Evolutionary conservation across 1,139 yeast genomes (phyloP).

Genomic region (Entelexis sorbosivorans): DNA sequence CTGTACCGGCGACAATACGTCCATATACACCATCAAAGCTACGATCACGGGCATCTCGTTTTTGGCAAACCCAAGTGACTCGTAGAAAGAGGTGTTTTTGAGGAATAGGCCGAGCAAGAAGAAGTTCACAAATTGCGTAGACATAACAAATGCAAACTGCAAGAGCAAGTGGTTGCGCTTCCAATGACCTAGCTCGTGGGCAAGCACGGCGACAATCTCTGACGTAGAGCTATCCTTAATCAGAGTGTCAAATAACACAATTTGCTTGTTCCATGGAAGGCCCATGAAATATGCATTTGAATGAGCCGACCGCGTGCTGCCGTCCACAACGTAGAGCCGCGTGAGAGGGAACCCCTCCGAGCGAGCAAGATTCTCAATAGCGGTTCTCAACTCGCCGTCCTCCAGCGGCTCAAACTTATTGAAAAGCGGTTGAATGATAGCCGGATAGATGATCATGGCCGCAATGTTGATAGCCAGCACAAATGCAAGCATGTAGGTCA

Average conservation of each 20-base stretch:
- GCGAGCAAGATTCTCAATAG: slow-evolving; percentile 69
- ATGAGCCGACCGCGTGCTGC: slow-evolving; percentile 89
- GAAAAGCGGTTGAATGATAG: slow-evolving; percentile 80
- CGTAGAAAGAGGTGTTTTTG: slow-evolving; percentile 63
- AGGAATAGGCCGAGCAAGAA: slow-evolving; percentile 68
- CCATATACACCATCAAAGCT: slow-evolving; percentile 60
- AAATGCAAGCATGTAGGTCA: slow-evolving; percentile 66
- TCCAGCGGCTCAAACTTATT: slow-evolving; percentile 83
- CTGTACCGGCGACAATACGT: slow-evolving; percentile 66
- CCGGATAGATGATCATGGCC: slow-evolving; percentile 52
- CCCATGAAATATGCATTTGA: slow-evolving; percentile 95
- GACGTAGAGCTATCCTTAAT: slow-evolving; percentile 63
- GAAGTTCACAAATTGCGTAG: slow-evolving; percentile 55
- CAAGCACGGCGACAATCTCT: slow-evolving; percentile 87
- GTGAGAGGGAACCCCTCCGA: slow-evolving; percentile 74
- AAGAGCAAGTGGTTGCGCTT: slow-evolving; percentile 52
- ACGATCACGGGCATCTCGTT: slow-evolving; percentile 55
- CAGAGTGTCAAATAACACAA: slow-evolving; percentile 84
- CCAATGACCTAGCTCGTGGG: slow-evolving; percentile 98
- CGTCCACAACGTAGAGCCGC: slow-evolving; percentile 79
- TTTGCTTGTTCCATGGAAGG: slow-evolving; percentile 91
- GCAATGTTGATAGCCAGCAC: not conserved
- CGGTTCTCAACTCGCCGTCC: slow-evolving; percentile 74
- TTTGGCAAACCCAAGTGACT: slow-evolving; percentile 60
- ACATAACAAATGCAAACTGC: slow-evolving; percentile 46